These are phyloP conservation scores for Raphanus hybrid DNA, from an alignment of 441 rosid genomes.

Conservation along the genomic window DNA sequence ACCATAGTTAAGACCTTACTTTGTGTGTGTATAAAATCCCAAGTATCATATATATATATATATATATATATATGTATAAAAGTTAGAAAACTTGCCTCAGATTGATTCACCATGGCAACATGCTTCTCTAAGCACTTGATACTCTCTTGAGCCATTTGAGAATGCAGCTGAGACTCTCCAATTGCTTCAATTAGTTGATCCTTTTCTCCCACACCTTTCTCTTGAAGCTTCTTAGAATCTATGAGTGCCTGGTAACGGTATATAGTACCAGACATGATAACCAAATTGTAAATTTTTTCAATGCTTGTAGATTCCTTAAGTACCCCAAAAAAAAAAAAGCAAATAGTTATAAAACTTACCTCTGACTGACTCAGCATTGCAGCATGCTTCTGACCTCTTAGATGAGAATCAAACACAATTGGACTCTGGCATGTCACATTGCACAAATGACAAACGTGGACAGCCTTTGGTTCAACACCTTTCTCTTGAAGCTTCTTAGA, in stretches of 20 bases:
- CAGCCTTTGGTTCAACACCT: conserved; percentile 22
- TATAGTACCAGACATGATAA: conserved; percentile 16
- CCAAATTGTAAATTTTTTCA: no score
- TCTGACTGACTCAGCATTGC: conserved; percentile 12
- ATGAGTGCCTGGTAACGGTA: conserved; percentile 50
- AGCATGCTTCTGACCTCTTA: conserved; percentile 33
- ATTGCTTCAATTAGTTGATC: conserved; percentile 45
- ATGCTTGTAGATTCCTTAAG: no score
- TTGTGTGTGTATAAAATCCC: not conserved
- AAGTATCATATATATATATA: no score
- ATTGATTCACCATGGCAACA: conserved; percentile 16
- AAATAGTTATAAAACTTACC: conserved; percentile 1
- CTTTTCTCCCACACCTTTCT: conserved; percentile 54
- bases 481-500: conserved; percentile 59
- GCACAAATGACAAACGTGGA: conserved; percentile 19
- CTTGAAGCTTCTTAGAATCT: conserved; percentile 55
- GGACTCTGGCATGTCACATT: conserved; percentile 23
- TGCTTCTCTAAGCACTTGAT: conserved; percentile 47
- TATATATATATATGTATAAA: no score
- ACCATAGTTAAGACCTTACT: not conserved
- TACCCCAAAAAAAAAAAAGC: no score
- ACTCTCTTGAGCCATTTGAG: conserved; percentile 44
- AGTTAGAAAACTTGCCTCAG: not conserved
- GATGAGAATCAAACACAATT: conserved; percentile 44
- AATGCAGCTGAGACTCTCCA: conserved; percentile 48